Conservation (phyloP, 2,329 filamentous ascomycete species). For the Fusarium succisae region DNA sequence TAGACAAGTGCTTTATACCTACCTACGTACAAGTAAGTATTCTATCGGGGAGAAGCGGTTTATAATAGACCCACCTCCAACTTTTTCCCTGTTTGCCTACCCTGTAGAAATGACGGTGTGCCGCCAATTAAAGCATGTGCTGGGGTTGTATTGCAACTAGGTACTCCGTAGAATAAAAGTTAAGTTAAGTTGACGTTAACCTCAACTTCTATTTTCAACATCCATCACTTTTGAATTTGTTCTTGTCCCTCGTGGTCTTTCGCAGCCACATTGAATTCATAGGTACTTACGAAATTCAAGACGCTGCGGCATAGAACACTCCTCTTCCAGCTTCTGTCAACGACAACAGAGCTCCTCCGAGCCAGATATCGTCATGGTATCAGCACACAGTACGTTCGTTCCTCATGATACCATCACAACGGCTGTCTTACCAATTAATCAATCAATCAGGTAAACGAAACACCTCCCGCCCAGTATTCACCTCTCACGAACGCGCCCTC, state of each 20-base stretch:
- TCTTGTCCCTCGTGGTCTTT: not conserved
- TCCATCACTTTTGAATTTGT: not conserved
- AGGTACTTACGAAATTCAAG: too few relatives aligned
- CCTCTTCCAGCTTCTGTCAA: not conserved
- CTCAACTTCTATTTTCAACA: not conserved
- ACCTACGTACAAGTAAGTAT: not conserved
- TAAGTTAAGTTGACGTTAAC: not conserved
- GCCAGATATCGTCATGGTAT: constrained; percentile 44
- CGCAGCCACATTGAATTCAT: not conserved
- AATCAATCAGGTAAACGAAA: constrained; percentile 76
- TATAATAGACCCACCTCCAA: constrained; percentile 24
- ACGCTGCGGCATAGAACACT: not conserved
- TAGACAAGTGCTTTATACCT: constrained; percentile 10
- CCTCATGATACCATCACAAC: not conserved
- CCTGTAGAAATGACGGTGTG: constrained; percentile 6
- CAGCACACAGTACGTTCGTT: constrained; percentile 55
- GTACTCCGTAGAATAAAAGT: not conserved
- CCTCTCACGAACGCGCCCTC: constrained; percentile 85
- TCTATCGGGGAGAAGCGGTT: constrained; percentile 24
- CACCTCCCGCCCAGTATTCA: constrained; percentile 92
- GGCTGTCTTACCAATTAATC: not conserved
- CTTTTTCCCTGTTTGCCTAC: constrained; percentile 18
- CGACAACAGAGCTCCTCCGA: constrained; percentile 4
- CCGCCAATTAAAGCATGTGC: not conserved
- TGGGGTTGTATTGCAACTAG: not conserved